phyloP scores from a whole-genome alignment of 2,329 filamentous ascomycete species.

The Dothidotthia symphoricarpi region DNA sequence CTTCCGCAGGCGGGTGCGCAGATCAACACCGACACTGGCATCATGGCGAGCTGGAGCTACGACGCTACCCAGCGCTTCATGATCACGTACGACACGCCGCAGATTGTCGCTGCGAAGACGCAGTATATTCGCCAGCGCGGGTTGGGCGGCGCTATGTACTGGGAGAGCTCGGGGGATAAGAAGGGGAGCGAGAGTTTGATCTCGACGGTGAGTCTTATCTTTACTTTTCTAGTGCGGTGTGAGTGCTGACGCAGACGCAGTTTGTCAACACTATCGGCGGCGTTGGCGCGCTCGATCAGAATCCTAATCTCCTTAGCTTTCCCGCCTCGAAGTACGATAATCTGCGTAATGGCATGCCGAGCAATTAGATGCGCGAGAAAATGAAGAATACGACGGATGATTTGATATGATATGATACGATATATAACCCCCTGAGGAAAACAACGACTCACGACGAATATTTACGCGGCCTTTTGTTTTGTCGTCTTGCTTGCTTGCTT shows the following conservation, averaged over 20 bases:
- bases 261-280: slow-evolving; percentile 59
- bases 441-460: too few species aligned
- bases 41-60: slow-evolving; percentile 35
- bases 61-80: slow-evolving; percentile 24
- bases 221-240: not conserved
- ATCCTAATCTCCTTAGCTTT: slow-evolving; percentile 61
- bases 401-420: not conserved
- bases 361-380: slow-evolving; percentile 19
- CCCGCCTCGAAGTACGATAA: slow-evolving; percentile 71
- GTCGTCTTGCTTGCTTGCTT: too few species aligned
- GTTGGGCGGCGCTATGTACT: slow-evolving; percentile 42
- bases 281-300: slow-evolving; percentile 49
- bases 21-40: slow-evolving; percentile 19
- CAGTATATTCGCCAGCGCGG: slow-evolving; percentile 24
- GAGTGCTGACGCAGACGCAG: slow-evolving; percentile 15
- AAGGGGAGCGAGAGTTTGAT: slow-evolving; percentile 33
- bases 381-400: not conserved
- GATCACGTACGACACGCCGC: slow-evolving; percentile 38
- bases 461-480: too few species aligned
- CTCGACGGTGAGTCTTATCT: slow-evolving; percentile 26
- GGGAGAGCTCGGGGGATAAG: slow-evolving; percentile 39
- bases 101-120: slow-evolving; percentile 30
- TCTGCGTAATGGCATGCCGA: slow-evolving; percentile 40
- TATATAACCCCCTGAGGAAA: too few species aligned
- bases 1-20: slow-evolving; percentile 29